phyloP scores from a whole-genome alignment of 495 filamentous ascomycete species.

The Terfezia boudieri region DNA sequence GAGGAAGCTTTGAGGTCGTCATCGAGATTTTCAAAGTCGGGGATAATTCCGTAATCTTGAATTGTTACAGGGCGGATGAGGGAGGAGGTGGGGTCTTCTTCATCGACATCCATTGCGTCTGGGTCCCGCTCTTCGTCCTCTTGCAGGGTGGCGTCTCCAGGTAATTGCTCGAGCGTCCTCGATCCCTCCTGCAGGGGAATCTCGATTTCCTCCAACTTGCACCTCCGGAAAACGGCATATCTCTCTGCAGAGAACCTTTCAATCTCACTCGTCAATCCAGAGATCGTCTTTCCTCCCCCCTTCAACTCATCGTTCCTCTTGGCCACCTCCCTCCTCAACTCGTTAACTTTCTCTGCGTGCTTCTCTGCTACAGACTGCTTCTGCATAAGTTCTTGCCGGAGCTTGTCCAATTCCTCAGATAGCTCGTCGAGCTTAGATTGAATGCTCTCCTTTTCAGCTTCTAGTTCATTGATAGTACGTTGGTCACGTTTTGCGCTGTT shows the following conservation, averaged over 20 bases:
- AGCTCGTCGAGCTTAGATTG: slow-evolving; percentile 49
- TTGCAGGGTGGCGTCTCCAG: slow-evolving; percentile 56
- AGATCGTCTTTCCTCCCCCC: slow-evolving; percentile 49
- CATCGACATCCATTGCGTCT: slow-evolving; percentile 77
- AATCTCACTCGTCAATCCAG: slow-evolving; percentile 37
- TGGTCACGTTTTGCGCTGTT: slow-evolving; percentile 41
- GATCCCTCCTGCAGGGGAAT: slow-evolving; percentile 59
- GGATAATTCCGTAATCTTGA: slow-evolving; percentile 80
- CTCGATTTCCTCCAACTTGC: slow-evolving; percentile 81
- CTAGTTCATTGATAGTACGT: slow-evolving; percentile 41
- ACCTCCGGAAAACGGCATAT: slow-evolving; percentile 64
- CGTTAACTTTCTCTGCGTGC: slow-evolving; percentile 52
- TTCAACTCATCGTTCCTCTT: slow-evolving; percentile 69
- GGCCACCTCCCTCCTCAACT: slow-evolving; percentile 62
- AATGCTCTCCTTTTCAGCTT: slow-evolving; percentile 47
- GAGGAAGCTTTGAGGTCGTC: slow-evolving; percentile 49
- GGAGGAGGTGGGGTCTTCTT: slow-evolving; percentile 30
- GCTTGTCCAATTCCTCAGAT: slow-evolving; percentile 50
- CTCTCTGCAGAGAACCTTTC: slow-evolving; percentile 62
- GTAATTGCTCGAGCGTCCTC: slow-evolving; percentile 54
- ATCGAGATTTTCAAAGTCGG: slow-evolving; percentile 70
- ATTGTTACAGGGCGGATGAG: slow-evolving; percentile 28
- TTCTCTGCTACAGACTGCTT: slow-evolving; percentile 41
- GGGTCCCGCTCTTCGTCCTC: slow-evolving; percentile 38
- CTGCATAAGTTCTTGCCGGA: slow-evolving; percentile 47